Conservation (phyloP, 345 rosid genomes). For the Diplotaxis tenuifolia region DNA sequence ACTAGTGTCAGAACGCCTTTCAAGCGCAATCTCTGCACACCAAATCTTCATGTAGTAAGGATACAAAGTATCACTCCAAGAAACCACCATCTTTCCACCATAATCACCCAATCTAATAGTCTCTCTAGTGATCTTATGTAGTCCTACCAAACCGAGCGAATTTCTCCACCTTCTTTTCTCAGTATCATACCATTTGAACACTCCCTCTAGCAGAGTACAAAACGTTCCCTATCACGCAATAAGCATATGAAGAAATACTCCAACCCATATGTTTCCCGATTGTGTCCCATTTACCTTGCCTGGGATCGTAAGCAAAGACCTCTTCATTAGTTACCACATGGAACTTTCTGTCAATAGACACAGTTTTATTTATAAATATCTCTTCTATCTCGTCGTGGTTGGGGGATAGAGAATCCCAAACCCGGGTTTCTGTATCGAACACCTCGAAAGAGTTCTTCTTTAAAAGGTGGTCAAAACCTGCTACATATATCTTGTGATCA, state of each 20-base stretch:
- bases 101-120: too few relatives aligned
- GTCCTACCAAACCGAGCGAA: neutral
- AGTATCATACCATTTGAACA: neutral
- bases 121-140: neutral
- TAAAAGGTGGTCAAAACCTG: neutral
- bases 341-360: neutral
- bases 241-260: neutral
- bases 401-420: neutral
- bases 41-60: neutral
- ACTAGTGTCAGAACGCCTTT: neutral
- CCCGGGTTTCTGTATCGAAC: neutral
- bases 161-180: neutral
- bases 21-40: neutral
- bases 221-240: too few relatives aligned
- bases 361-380: neutral
- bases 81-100: neutral
- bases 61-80: too few relatives aligned
- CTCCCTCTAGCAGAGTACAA: neutral
- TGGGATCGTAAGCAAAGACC: neutral
- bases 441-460: neutral
- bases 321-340: neutral
- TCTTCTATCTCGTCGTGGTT: neutral
- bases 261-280: too few relatives aligned
- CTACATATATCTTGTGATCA: neutral
- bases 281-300: neutral